phyloP scores from a whole-genome alignment of 495 filamentous ascomycete species.

The Aspergillus avenaceus region DNA sequence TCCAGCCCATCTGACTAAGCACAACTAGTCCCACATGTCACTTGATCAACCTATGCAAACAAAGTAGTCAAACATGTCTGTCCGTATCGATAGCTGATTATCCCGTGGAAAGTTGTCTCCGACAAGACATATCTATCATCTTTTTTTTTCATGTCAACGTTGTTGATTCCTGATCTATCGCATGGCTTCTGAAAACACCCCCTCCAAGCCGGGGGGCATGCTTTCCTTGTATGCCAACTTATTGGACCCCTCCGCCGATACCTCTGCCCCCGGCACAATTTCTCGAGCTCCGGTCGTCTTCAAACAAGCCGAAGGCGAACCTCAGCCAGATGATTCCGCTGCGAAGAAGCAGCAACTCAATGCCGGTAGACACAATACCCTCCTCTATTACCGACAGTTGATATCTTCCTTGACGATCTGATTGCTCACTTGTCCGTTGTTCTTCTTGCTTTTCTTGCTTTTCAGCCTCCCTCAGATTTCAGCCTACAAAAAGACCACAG shows the following conservation, averaged over 20 bases:
- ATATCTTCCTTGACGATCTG: slow-evolving; percentile 20
- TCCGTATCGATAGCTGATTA: no score
- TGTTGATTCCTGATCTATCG: neutral
- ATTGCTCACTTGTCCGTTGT: slow-evolving; percentile 47
- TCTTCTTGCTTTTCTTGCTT: slow-evolving; percentile 19
- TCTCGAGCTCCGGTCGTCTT: slow-evolving; percentile 79
- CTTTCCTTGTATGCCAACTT: slow-evolving; percentile 64
- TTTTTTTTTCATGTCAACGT: neutral
- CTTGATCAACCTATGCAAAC: no score
- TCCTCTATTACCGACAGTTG: slow-evolving; percentile 14
- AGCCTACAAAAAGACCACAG: slow-evolving; percentile 78
- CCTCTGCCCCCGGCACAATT: slow-evolving; percentile 56
- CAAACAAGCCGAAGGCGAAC: slow-evolving; percentile 50
- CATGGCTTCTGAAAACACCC: slow-evolving; percentile 36
- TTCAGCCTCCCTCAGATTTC: slow-evolving; percentile 76
- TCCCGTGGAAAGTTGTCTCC: no score
- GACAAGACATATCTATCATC: neutral
- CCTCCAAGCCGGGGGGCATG: slow-evolving; percentile 32
- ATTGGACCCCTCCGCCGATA: slow-evolving; percentile 48
- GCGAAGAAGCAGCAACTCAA: slow-evolving; percentile 69
- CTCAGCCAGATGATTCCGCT: slow-evolving; percentile 49
- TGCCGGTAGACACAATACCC: slow-evolving; percentile 58
- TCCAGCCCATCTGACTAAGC: no score
- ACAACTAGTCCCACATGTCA: no score
- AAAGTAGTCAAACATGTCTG: no score